Base-by-base conservation (phyloP, 2,329 filamentous ascomycete genomes). In the Cercospora janseana region DNA sequence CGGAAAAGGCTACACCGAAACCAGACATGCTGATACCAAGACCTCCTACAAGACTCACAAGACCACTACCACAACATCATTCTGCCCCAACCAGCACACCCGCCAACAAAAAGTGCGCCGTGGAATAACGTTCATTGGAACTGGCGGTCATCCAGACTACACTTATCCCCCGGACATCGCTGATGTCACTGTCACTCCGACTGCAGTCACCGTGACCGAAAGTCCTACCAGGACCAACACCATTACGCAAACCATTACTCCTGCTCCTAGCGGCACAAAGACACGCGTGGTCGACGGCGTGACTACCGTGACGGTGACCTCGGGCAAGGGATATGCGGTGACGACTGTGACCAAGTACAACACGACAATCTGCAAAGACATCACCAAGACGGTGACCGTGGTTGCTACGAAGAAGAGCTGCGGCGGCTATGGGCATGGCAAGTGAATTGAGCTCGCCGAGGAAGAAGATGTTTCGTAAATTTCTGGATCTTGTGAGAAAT, bases 101-200 rank as follows among this genome's bases (percentile, higher is more conserved):
- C 28, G 28, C 28, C 28, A 31, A 31, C 41, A 44, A 44, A 18
- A 29, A 27, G 23, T 24, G 41, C 18, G 3, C 7, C 7, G 10
- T 32, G 13, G 4, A n/a, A n/a, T n/a, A n/a, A n/a, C n/a, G n/a
- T n/a, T 12, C n/a, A 27, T 27, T 4, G 23, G 41, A 3, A 27
- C 15, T 6, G 41, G 41, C 26, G 41, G 41, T 15, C 12, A 44
- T 13, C 41, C 41, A 2, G 41, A 44, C 31, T 44, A 20, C 27
- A 44, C 41, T 9, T 44, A 44, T 15, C 41, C 41, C 10, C 41
- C 41, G 8, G 26, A 20, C 8, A 24, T 27, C 4, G 31, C 26
- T 13, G 31, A 24, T 21, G 15, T 20, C 26, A 44, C 41, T 23
- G 41, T 44, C 27, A 44, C 41, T 8, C 27, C 40, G 12, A 15